Base-by-base conservation (phyloP, 1,139 yeast genomes). In the Zygoascus sp. region DNA sequence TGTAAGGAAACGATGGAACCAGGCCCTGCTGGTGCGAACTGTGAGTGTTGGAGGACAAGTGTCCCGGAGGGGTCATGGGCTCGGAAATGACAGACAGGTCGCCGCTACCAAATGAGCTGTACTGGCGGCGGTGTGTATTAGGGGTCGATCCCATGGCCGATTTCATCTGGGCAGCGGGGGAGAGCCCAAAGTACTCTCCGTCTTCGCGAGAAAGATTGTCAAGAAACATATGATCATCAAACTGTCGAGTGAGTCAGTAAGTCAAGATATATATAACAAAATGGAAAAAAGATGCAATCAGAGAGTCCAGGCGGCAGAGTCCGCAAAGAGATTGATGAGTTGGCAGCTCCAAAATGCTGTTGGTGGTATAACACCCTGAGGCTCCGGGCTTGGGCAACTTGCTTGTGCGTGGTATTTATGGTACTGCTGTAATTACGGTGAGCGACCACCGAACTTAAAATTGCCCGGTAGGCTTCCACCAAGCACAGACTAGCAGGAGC, bases 41-140 rank as follows among this genome's bases (percentile, higher is more conserved):
- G 22, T 25, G 10, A 8, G n/a, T n/a, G n/a, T 32, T 32, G 11
- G 28, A 21, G 13, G 40, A 35, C 13, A 20, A 25, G 17, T 23
- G 17, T 15, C 44, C 44, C 19, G 48, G 40, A 15, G 43, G 40
- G 22, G 43, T 38, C 40, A 40, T 36, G 17, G 41, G 45, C 40
- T 42, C 45, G 15, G 36, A 34, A 13, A 35, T 28, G 13, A 27
- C 22, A 16, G 40, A 32, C 36, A 42, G 28, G 16, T 42, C 45
- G 17, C 45, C 40, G 13, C 45, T 42, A 17, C 45, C 41, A 28
- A 42, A 42, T 8, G 45, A 42, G 23, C 34, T 21, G 20, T 34
- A 36, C 27, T 42, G 45, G 30, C 45, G 40, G 16, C 40, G 45
- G 16, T 42, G 45, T 9, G 43, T 32, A 25, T 38, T 38, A 25